Evolutionary conservation across 2,329 filamentous ascomycete species (phyloP).

Genomic region (Paracorniculantispora psalliotae): DNA sequence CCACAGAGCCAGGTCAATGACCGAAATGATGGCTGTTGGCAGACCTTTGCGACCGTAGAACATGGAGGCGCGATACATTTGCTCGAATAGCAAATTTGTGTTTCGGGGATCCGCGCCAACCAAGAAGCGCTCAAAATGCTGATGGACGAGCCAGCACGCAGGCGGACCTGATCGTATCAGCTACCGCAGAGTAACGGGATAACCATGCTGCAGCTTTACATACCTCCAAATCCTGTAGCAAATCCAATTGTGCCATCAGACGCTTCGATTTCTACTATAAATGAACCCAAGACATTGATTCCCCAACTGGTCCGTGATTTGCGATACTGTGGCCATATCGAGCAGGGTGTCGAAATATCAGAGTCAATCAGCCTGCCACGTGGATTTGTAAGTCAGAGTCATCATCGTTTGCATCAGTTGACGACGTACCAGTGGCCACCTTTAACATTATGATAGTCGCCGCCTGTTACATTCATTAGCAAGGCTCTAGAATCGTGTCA

Average conservation of each 20-base stretch:
- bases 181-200: too few species aligned
- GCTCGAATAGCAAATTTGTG: conserved; percentile 88
- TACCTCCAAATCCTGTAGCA: conserved; percentile 85
- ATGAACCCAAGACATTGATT: conserved; percentile 91
- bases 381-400: background rate
- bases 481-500: background rate
- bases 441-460: conserved; percentile 91
- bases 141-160: conserved; percentile 87
- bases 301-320: conserved; percentile 88
- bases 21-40: conserved; percentile 84
- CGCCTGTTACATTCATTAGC: conserved; percentile 43
- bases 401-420: background rate
- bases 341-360: conserved; percentile 89
- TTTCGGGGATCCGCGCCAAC: conserved; percentile 85
- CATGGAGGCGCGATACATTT: conserved; percentile 95
- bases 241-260: conserved; percentile 90
- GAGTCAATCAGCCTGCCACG: conserved; percentile 77
- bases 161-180: conserved; percentile 79
- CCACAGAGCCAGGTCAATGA: conserved; percentile 91
- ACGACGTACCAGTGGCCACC: conserved; percentile 59
- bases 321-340: conserved; percentile 81
- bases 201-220: conserved; percentile 14
- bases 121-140: conserved; percentile 90
- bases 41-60: conserved; percentile 95
- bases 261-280: conserved; percentile 84